A percentile compares a stretch with the other conserved stretches of the same genome.
Conservation (phyloP, 345 rosid species). For the Cardamine chenopodiifolia region DNA sequence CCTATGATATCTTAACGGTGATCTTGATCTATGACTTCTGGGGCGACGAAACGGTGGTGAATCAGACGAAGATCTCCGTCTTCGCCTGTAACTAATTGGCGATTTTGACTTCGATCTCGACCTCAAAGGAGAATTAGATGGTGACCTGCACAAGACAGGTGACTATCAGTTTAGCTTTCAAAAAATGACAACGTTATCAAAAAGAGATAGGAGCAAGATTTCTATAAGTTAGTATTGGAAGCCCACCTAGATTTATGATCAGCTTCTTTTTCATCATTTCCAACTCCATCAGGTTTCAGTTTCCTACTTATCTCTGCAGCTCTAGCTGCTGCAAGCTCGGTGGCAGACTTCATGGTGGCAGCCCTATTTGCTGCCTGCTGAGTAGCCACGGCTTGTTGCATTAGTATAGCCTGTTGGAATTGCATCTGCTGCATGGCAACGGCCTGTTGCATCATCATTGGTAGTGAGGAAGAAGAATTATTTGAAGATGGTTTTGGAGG, state of each 20-base stretch:
- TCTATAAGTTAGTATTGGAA: not conserved
- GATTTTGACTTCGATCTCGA: constrained; percentile 80
- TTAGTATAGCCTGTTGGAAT: constrained; percentile 94
- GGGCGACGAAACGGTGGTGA: constrained; percentile 63
- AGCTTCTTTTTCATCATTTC: constrained; percentile 58
- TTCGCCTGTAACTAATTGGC: constrained; percentile 65
- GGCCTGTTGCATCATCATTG: constrained; percentile 99
- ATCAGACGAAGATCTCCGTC: constrained; percentile 67
- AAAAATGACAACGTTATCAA: not conserved
- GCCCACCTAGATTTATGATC: constrained; percentile 65
- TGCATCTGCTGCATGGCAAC: constrained; percentile 99
- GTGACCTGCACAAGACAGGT: constrained; percentile 41
- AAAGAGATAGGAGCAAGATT: not conserved
- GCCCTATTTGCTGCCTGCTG: constrained; percentile 98
- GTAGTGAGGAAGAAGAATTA: constrained; percentile 75
- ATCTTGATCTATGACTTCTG: constrained; percentile 71
- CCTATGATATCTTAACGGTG: constrained; percentile 63
- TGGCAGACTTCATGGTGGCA: constrained; percentile 95
- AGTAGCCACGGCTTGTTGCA: constrained; percentile 93
- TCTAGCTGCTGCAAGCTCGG: constrained; percentile 94
- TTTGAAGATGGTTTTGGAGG: constrained; percentile 68
- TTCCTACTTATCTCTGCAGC: constrained; percentile 95
- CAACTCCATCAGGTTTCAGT: constrained; percentile 81
- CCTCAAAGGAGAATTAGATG: constrained; percentile 59
- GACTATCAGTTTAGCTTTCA: constrained; percentile 11